Evolutionary conservation across 352 stramenopile species (phyloP), one percentile per base, ranked within the genome.

Genomic region (Phytophthora pistaciae): DNA sequence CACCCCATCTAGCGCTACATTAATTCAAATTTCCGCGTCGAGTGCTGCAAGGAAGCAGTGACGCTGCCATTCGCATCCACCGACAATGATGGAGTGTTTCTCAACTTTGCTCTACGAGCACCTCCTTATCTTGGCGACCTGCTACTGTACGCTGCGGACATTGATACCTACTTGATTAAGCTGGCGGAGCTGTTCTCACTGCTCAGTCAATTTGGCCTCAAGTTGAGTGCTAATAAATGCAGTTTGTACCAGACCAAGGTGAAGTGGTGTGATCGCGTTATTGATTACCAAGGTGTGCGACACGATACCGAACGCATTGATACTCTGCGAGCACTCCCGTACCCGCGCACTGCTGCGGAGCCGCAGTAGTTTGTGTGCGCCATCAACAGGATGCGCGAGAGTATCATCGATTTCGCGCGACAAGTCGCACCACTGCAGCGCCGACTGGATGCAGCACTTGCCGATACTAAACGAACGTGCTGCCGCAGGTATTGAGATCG

Each of bases 31-130:
- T n/a, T n/a, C 68, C 67, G 16, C 11, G 38, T 10, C 56, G 72
- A 10, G 66, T 72, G 1, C 67, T 67, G 2, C 66, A 74, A 65
- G 59, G 59, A 3, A 52, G 42, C 11, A 49, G 44, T 46, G 67
- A 74, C 10, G 54, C 67, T 44, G 54, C 54, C 0, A 49, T 69
- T 0, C 36, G 58, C 13, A 66, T 61, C 18, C 52, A 69, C 38
- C 59, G 8, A 69, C 60, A 5, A 74, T 69, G 46, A 55, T 66
- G 36, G 9, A 14, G 8, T 66, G 46, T n/a, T 60, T 69, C 6
- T 14, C 33, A 27, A 27, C 25, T 3, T 13, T 69, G 5, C 33
- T 74, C 7, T 66, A 50, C 18, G 18, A 50, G 18, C 42, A 50
- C 42, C 14, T 50, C 3, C 42, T 50, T 1, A 50, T 50, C n/a